Conservation (phyloP, 306 rosid genomes). For the Dicorynia guianensis region DNA sequence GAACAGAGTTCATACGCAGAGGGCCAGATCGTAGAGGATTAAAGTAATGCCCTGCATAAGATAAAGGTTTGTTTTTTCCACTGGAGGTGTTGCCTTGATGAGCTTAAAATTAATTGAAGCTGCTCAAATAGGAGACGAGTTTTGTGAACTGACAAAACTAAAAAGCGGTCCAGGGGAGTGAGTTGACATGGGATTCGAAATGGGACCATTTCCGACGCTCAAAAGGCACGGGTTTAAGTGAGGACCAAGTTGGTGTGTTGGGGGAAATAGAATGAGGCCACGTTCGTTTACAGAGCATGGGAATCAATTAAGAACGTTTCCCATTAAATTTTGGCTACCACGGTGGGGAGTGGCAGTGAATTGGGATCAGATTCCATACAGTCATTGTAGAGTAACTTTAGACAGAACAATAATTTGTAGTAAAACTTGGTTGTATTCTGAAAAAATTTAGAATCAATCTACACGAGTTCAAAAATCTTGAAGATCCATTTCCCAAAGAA, state of each 20-base stretch:
- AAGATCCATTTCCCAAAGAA: too few species aligned
- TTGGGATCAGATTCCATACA: too few species aligned
- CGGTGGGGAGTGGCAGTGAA: neutral
- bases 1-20: neutral
- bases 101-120: slow-evolving; percentile 16
- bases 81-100: slow-evolving; percentile 2
- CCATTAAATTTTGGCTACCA: neutral
- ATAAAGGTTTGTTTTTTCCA: slow-evolving; percentile 27
- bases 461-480: too few species aligned
- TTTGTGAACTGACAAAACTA: slow-evolving; percentile 23
- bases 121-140: slow-evolving; percentile 15
- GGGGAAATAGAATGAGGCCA: slow-evolving; percentile 32
- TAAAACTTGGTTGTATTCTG: too few species aligned
- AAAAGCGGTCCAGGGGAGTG: slow-evolving; percentile 52
- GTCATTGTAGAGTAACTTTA: too few species aligned
- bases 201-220: slow-evolving; percentile 60
- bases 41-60: neutral
- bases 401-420: too few species aligned
- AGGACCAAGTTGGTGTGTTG: slow-evolving; percentile 9
- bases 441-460: too few species aligned
- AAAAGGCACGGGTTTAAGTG: slow-evolving; percentile 50
- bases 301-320: slow-evolving; percentile 38
- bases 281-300: neutral
- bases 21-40: neutral
- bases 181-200: slow-evolving; percentile 44